Base-by-base conservation (phyloP, 306 rosid species). In the Gillenia trifoliata region DNA sequence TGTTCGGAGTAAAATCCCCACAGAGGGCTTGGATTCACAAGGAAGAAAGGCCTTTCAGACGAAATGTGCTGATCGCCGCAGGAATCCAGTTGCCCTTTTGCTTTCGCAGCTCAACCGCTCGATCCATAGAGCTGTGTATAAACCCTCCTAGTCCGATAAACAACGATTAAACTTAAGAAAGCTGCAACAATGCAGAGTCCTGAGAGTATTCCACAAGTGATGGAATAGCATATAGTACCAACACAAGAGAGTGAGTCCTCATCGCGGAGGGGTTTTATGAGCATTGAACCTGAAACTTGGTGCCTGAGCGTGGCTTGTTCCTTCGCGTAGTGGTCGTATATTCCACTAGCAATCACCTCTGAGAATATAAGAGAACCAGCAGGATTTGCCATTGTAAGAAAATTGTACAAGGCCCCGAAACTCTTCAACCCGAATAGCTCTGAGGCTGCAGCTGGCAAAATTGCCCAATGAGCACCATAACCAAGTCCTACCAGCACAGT, bases 381-480 rank as follows among this genome's bases (percentile, higher is more conserved):
- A n/a, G 97, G 95, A 61, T 72, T 83, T 15, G 91, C 91, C 61
- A 89, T 65, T 1, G 90, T 80, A 15, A 88, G 87, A 74, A 89
- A 89, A 68, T 91, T 91, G 77, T 86, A 88, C 30, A 91, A 59
- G 8, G 90, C 86, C 31, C 95, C 97, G 7, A 91, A 91, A 68
- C 86, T 89, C 76, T 88, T 89, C 82, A 89, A 77, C 43, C 95
- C 97, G 5, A 91, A 91, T 43, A 89, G 82, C 79, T 94, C 98
- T 0, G 97, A 94, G 57, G 92, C 98, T 13, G 98, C 77, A 34
- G 98, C 98, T 5, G 98, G 98, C 64, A 87, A 80, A 72, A 90
- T 76, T 7, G 96, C 92, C 96, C 98, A 94, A 77, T 94, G 98
- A 75, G 97, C 94, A 17, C 98, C 96, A 68, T 88, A 94, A 49